Percentiles rank a stretch among this genome's conserved stretches.
These are phyloP conservation scores for Urostyla sp. DNA, from an alignment of 73 alveolate species.

Conservation along the genomic window DNA sequence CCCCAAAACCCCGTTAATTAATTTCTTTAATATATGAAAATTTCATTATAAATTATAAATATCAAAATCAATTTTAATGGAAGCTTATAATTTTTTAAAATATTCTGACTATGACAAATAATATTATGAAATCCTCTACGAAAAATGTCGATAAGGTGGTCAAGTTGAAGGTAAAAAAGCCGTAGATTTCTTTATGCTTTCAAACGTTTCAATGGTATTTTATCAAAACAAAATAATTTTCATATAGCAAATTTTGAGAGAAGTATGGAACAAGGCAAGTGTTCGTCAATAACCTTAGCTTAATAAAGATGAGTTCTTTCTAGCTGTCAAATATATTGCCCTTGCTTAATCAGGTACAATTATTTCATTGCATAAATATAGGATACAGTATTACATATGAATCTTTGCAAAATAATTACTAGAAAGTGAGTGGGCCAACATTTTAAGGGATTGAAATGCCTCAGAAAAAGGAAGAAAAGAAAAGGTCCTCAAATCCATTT, in stretches of 20 bases:
- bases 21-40: too few species aligned
- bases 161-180: conserved; percentile 58
- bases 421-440: conserved; percentile 37
- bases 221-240: not conserved
- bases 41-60: too few species aligned
- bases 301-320: conserved; percentile 18
- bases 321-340: conserved; percentile 30
- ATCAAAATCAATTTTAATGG: conserved; percentile 5
- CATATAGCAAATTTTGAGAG: conserved; percentile 11
- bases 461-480: not conserved
- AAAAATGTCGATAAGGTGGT: conserved; percentile 29
- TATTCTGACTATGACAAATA: conserved; percentile 39
- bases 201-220: not conserved
- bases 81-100: conserved; percentile 12
- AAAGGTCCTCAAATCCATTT: conserved; percentile 26
- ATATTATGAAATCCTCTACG: conserved; percentile 23
- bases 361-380: not conserved
- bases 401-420: not conserved
- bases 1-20: too few species aligned
- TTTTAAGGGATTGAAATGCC: conserved; percentile 37
- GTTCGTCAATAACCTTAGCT: conserved; percentile 4
- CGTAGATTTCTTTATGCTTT: conserved; percentile 51
- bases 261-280: conserved; percentile 37
- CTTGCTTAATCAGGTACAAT: conserved; percentile 25
- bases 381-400: conserved; percentile 11